Conservation (phyloP, 1,284 basidiomycete species). For the Spongispora temasekensis region DNA sequence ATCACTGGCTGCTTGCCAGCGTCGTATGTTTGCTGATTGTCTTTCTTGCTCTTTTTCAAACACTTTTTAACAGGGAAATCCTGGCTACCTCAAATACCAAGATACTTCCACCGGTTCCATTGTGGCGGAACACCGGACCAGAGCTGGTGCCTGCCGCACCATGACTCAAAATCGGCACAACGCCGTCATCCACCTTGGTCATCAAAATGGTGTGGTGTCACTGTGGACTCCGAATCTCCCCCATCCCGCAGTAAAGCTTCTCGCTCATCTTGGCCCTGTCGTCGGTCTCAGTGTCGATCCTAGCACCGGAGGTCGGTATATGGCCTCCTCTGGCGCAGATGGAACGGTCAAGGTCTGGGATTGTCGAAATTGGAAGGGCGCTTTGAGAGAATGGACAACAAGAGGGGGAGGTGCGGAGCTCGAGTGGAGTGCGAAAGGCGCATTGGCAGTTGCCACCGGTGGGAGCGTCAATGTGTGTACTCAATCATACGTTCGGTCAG, state of each 20-base stretch:
- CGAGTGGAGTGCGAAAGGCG: conserved; percentile 83
- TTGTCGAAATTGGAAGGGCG: conserved; percentile 90
- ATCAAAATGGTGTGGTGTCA: conserved; percentile 90
- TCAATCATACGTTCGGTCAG: background rate
- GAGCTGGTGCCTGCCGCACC: conserved; percentile 81
- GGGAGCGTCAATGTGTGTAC: conserved; percentile 75
- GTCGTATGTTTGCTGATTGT: conserved; percentile 54
- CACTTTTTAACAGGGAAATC: background rate
- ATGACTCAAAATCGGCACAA: conserved; percentile 93
- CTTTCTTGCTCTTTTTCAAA: background rate
- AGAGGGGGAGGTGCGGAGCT: conserved; percentile 64
- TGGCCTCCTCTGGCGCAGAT: conserved; percentile 90
- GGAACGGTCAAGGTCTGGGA: conserved; percentile 96
- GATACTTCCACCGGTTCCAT: conserved; percentile 94
- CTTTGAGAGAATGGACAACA: conserved; percentile 79
- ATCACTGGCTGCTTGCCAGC: conserved; percentile 92
- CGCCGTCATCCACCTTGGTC: conserved; percentile 93
- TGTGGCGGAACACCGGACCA: conserved; percentile 88
- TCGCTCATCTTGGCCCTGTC: conserved; percentile 91
- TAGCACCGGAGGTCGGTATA: conserved; percentile 82
- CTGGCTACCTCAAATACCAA: conserved; percentile 94
- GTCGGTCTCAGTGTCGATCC: conserved; percentile 83
- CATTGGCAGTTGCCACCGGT: conserved; percentile 81
- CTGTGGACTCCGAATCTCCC: conserved; percentile 96
- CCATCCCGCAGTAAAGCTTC: conserved; percentile 87